Base-by-base conservation (phyloP, 2,329 filamentous ascomycete genomes). In the Neurospora crassa region DNA sequence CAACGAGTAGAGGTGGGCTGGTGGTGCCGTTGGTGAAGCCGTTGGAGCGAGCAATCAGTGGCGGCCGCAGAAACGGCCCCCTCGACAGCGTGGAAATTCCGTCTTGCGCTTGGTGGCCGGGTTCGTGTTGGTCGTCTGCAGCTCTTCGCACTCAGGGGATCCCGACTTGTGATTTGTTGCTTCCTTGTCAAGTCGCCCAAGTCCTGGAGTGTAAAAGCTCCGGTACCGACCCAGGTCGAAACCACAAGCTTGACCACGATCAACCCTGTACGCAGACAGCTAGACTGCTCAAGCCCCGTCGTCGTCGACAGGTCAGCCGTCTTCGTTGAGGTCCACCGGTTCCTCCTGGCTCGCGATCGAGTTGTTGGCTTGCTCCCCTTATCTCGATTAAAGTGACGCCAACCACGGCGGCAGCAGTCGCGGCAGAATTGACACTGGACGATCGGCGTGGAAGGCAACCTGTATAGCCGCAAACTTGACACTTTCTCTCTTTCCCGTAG, bases 11-110 rank as follows among this genome's bases (percentile, higher is more conserved):
- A 74, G 71, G 70, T 72, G 67, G 69, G 71, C 73, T 76, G 76
- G 69, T 72, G 75, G 67, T 72, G 77, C 74, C 75, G 81, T 79
- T 81, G 82, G 79, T 75, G 84, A 81, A 85, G 83, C 83, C 84
- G 84, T 86, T 80, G 83, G 82, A 80, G 80, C 78, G 78, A 80
- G 74, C 71, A 74, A 75, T 77, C 75, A 76, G 78, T 79, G 81
- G 82, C 82, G 80, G 80, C 83, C 82, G 84, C 79, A 78, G 79
- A 77, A 77, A 84, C 81, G 83, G 83, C 82, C 80, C 82, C 82
- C 81, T 75, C 74, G 72, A 72, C 71, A 42, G 40, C 24, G 53
- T 37, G 69, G 69, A 43, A 67, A 70, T 68, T 69, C 53, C 70
- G 53, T 68, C 45, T 71, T 70, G 69, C 70, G 71, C 70, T 70